A percentile compares a stretch with the other conserved stretches of the same genome.
These are phyloP conservation scores for Penicillium malachiteum DNA, from an alignment of 495 filamentous ascomycete genomes.

Conservation along the genomic window DNA sequence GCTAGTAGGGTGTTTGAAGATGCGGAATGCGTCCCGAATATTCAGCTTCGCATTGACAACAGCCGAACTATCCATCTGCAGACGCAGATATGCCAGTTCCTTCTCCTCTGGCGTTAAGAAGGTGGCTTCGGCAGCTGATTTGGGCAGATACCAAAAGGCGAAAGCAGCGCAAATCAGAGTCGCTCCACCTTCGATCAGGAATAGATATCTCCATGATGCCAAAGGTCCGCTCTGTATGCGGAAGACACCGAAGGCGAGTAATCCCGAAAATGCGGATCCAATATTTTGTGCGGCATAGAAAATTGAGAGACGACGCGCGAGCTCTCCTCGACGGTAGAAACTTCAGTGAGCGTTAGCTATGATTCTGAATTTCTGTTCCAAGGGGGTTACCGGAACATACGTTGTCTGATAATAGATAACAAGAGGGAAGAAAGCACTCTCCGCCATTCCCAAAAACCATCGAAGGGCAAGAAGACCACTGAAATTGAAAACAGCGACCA, in stretches of 20 bases:
- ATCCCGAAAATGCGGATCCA: slow-evolving; percentile 70
- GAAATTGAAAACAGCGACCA: slow-evolving; percentile 58
- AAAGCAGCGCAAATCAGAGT: slow-evolving; percentile 66
- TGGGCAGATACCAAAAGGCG: slow-evolving; percentile 69
- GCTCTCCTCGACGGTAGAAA: slow-evolving; percentile 75
- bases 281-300: slow-evolving; percentile 79
- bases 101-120: slow-evolving; percentile 68
- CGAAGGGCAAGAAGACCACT: slow-evolving; percentile 61
- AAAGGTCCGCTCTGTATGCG: slow-evolving; percentile 56
- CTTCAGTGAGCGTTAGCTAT: slow-evolving; percentile 1
- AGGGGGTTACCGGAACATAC: slow-evolving; percentile 4
- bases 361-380: background rate
- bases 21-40: slow-evolving; percentile 59
- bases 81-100: slow-evolving; percentile 67
- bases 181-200: slow-evolving; percentile 68
- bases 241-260: slow-evolving; percentile 75
- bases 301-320: slow-evolving; percentile 70
- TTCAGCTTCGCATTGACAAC: slow-evolving; percentile 70
- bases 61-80: slow-evolving; percentile 70
- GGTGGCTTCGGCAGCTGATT: slow-evolving; percentile 57
- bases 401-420: slow-evolving; percentile 60
- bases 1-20: slow-evolving; percentile 62
- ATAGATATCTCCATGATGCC: slow-evolving; percentile 72
- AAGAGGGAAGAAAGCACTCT: slow-evolving; percentile 72
- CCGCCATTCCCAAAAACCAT: slow-evolving; percentile 65